Conservation (phyloP, 768 basidiomycete genomes). For the Neoboletus magnificus region DNA sequence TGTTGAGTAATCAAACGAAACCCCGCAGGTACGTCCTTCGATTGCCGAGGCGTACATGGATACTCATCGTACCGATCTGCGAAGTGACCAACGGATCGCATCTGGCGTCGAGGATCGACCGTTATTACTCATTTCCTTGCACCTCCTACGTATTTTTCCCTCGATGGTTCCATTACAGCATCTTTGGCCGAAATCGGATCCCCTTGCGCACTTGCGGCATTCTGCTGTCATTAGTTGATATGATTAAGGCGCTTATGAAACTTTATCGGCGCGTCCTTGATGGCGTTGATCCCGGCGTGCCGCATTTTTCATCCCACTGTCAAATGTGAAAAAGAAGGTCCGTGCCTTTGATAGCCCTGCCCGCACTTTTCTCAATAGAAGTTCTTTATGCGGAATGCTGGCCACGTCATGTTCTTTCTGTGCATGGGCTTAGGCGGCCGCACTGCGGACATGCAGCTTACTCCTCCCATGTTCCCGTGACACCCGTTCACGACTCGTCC, state of each 20-base stretch:
- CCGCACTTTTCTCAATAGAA: conserved; percentile 19
- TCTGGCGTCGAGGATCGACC: conserved; percentile 22
- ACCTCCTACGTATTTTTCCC: conserved; percentile 10
- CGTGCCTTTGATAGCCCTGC: conserved; percentile 23
- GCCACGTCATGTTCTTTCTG: conserved; percentile 18
- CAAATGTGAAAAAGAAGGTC: conserved; percentile 23
- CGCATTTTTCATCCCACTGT: conserved; percentile 16
- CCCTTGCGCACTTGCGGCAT: conserved; percentile 14
- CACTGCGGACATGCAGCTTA: conserved; percentile 23
- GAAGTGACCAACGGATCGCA: conserved; percentile 10
- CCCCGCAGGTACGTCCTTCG: conserved; percentile 16
- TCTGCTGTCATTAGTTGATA: conserved; percentile 21
- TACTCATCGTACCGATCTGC: conserved; percentile 18
- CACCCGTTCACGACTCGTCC: neutral
- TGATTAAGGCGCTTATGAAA: conserved; percentile 29
- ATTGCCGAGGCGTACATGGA: conserved; percentile 14
- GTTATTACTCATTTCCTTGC: conserved; percentile 2
- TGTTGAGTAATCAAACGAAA: conserved; percentile 24
- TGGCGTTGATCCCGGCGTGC: conserved; percentile 27
- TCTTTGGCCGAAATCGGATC: conserved; percentile 9
- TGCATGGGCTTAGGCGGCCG: conserved; percentile 15
- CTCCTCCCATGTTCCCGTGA: conserved; percentile 4
- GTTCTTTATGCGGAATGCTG: conserved; percentile 15
- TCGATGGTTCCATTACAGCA: conserved; percentile 24
- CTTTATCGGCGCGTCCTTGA: conserved; percentile 24